A percentile compares a stretch with the other conserved stretches of the same genome.
phyloP scores from a whole-genome alignment of 495 filamentous ascomycete genomes.

The Thermochaetoides thermophila region DNA sequence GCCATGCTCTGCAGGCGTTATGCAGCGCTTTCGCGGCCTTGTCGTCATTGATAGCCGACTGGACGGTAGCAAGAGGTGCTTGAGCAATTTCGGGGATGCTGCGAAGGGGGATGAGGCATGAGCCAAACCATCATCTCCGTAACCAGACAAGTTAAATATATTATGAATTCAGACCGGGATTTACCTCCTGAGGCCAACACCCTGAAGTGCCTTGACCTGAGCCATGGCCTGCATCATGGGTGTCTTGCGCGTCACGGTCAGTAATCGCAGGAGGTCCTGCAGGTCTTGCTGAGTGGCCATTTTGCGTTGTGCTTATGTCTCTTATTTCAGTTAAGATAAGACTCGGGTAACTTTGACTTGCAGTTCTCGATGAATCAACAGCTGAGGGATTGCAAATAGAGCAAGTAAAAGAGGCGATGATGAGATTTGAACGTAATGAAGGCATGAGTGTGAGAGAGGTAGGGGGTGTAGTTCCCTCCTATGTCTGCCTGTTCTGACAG shows the following conservation, averaged over 20 bases:
- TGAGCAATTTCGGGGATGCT: constrained; percentile 51
- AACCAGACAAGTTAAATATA: too few relatives aligned
- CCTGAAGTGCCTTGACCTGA: constrained; percentile 52
- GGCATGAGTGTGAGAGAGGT: too few relatives aligned
- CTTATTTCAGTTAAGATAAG: too few relatives aligned
- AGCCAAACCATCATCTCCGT: neutral
- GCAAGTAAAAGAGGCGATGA: too few relatives aligned
- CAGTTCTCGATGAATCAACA: too few relatives aligned
- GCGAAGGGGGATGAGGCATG: constrained; percentile 6
- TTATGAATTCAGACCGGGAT: neutral
- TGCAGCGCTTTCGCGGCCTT: constrained; percentile 54
- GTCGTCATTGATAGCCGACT: constrained; percentile 48
- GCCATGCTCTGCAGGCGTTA: constrained; percentile 51
- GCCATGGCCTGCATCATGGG: constrained; percentile 55
- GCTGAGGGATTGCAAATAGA: too few relatives aligned
- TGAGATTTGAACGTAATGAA: too few relatives aligned
- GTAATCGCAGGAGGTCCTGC: constrained; percentile 59
- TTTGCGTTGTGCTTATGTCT: neutral
- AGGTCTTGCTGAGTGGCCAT: constrained; percentile 46
- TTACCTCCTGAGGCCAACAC: constrained; percentile 47
- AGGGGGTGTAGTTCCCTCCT: too few relatives aligned
- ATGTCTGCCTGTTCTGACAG: too few relatives aligned
- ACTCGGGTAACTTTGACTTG: too few relatives aligned
- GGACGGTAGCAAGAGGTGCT: constrained; percentile 35
- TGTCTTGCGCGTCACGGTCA: constrained; percentile 56